These are phyloP conservation scores for Myxozyma sirexii DNA, from an alignment of 805 yeast species.

Conservation along the genomic window DNA sequence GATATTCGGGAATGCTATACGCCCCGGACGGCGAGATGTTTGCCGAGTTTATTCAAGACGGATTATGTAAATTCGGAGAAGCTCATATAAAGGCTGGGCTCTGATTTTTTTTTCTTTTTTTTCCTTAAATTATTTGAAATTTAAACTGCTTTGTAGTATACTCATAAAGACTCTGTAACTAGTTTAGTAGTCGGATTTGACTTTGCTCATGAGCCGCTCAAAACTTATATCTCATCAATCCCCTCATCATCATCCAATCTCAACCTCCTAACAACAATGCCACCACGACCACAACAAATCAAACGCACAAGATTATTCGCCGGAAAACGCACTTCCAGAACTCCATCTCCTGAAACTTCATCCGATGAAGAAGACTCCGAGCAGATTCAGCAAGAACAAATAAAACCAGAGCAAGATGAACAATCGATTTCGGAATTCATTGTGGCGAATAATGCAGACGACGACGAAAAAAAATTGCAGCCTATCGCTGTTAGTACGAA, in stretches of 20 bases:
- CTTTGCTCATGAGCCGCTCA: not conserved
- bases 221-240: no score
- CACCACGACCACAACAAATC: conserved; percentile 4
- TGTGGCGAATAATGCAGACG: not conserved
- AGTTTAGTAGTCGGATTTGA: no score
- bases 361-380: not conserved
- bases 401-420: not conserved
- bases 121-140: no score
- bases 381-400: not conserved
- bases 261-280: not conserved
- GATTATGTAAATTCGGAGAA: conserved; percentile 6
- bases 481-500: not conserved
- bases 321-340: conserved; percentile 26
- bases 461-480: not conserved
- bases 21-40: conserved; percentile 17
- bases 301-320: conserved; percentile 21
- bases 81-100: not conserved
- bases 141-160: no score
- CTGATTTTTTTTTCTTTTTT: not conserved
- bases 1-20: conserved; percentile 15
- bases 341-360: conserved; percentile 26
- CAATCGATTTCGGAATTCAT: not conserved
- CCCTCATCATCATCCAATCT: no score
- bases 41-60: conserved; percentile 28
- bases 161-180: no score